These are phyloP conservation scores for Lachnellula cervina DNA, from an alignment of 2,329 filamentous ascomycete species.

Conservation along the genomic window DNA sequence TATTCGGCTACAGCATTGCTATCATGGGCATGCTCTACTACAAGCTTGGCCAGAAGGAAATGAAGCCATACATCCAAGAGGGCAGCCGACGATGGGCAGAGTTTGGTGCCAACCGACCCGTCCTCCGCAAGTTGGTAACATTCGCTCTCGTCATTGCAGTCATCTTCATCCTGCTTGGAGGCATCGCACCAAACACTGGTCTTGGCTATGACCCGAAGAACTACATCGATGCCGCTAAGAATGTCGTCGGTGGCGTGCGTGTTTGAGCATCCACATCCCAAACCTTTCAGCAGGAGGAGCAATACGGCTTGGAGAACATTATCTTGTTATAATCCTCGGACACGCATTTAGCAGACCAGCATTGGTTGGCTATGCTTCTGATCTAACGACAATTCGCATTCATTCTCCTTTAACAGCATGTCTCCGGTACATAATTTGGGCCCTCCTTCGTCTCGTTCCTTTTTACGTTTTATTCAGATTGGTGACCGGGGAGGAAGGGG, in stretches of 20 bases:
- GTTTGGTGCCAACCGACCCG: constrained; percentile 72
- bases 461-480: neutral
- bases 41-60: constrained; percentile 77
- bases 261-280: neutral
- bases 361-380: neutral
- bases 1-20: constrained; percentile 79
- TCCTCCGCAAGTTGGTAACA: constrained; percentile 71
- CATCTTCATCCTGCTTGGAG: constrained; percentile 66
- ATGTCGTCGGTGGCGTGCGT: constrained; percentile 15
- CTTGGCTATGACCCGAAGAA: constrained; percentile 47
- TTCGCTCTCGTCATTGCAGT: constrained; percentile 58
- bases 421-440: neutral
- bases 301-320: constrained; percentile 1
- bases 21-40: constrained; percentile 77
- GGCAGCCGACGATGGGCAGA: constrained; percentile 78
- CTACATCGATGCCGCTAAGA: constrained; percentile 28
- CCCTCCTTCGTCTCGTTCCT: neutral
- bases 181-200: constrained; percentile 57
- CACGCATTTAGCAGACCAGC: neutral
- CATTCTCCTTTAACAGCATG: neutral
- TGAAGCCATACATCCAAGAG: constrained; percentile 73
- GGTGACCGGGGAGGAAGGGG: neutral
- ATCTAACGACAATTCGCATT: neutral
- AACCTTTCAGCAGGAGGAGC: neutral
- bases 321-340: constrained; percentile 3